Evolutionary conservation across 1,139 yeast species (phyloP).

Genomic region (Candida sanyaensis): DNA sequence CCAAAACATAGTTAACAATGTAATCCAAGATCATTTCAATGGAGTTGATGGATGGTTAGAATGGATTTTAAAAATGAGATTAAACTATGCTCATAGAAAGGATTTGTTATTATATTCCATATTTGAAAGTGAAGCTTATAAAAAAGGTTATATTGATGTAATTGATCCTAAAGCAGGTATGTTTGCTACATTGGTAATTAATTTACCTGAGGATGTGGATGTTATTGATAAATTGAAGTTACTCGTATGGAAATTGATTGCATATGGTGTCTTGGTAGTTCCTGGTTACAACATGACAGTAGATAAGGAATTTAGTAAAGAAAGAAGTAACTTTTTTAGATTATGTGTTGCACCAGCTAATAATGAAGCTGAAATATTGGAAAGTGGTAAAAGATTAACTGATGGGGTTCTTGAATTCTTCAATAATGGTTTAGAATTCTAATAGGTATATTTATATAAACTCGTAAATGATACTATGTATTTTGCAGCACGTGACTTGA

Average conservation of each 20-base stretch:
- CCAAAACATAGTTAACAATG: slow-evolving; percentile 41
- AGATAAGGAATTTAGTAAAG: slow-evolving; percentile 36
- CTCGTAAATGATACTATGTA: no score
- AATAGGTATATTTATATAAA: background rate
- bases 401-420: slow-evolving; percentile 50
- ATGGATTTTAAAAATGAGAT: slow-evolving; percentile 66
- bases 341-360: slow-evolving; percentile 56
- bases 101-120: slow-evolving; percentile 41
- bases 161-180: slow-evolving; percentile 78
- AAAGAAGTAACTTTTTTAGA: slow-evolving; percentile 48
- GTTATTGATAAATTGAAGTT: slow-evolving; percentile 22
- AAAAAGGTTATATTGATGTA: slow-evolving; percentile 39
- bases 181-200: slow-evolving; percentile 65
- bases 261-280: slow-evolving; percentile 50
- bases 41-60: slow-evolving; percentile 66
- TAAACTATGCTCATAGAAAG: slow-evolving; percentile 58
- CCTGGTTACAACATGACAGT: slow-evolving; percentile 55
- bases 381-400: slow-evolving; percentile 51
- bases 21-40: slow-evolving; percentile 39
- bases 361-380: slow-evolving; percentile 43
- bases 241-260: slow-evolving; percentile 33
- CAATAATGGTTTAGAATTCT: slow-evolving; percentile 35
- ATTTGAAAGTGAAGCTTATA: slow-evolving; percentile 27
- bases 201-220: slow-evolving; percentile 41
- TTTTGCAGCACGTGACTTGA: no score